Evolutionary conservation across 1,284 basidiomycete genomes (phyloP).

Genomic region (Vanrija humicola): DNA sequence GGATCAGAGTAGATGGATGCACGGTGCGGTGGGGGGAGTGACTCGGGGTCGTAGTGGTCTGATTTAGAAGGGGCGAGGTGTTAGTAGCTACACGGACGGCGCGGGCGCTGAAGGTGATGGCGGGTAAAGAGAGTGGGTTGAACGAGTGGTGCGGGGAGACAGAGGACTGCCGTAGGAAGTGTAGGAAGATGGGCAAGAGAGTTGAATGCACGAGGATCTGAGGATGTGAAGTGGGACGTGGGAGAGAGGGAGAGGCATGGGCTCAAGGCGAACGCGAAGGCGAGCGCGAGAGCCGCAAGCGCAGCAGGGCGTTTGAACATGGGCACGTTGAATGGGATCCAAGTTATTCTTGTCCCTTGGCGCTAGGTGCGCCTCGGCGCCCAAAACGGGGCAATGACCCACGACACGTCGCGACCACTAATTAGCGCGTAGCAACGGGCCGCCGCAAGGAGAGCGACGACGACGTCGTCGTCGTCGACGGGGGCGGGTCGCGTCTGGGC

Average conservation of each 20-base stretch:
- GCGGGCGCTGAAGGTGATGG: background rate
- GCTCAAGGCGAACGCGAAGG: no score
- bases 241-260: background rate
- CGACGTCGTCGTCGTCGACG: no score
- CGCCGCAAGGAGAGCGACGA: no score
- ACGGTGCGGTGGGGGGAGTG: slow-evolving; percentile 7
- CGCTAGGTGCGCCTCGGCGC: background rate
- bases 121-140: background rate
- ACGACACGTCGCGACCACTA: no score
- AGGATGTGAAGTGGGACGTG: background rate
- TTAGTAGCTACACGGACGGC: no score
- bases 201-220: background rate
- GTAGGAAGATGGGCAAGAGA: background rate
- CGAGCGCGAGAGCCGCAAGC: no score
- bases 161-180: background rate
- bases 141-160: background rate
- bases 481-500: no score
- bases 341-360: background rate
- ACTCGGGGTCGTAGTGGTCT: background rate
- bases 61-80: background rate
- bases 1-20: slow-evolving; percentile 11
- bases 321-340: background rate
- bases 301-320: no score
- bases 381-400: background rate
- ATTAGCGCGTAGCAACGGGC: no score